Evolutionary conservation across 305 asterid species (phyloP).

Genomic region (Fraxinus albicans): DNA sequence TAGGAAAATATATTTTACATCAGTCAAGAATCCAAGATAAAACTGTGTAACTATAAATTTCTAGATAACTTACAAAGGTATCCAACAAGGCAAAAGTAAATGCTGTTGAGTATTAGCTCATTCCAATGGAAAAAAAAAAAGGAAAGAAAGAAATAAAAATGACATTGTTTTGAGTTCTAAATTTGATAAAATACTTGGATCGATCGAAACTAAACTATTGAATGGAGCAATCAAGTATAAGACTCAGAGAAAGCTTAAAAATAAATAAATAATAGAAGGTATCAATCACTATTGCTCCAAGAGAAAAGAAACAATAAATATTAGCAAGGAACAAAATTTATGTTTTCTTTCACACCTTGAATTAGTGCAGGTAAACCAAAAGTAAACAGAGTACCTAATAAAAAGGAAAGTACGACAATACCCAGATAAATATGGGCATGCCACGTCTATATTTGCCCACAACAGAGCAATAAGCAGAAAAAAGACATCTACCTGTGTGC

Average conservation of each 20-base stretch:
- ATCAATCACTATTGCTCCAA: not conserved
- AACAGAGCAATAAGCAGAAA: not conserved
- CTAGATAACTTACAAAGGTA: not conserved
- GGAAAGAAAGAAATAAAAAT: not conserved
- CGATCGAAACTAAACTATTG: not conserved
- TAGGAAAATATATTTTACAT: not conserved
- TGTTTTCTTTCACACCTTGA: not conserved
- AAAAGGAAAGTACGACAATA: not conserved
- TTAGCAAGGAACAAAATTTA: not conserved
- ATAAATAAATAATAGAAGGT: not conserved
- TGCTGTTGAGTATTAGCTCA: not conserved
- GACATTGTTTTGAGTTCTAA: not conserved
- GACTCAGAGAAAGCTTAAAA: not conserved
- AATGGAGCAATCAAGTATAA: not conserved
- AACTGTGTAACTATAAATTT: not conserved
- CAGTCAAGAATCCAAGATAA: not conserved
- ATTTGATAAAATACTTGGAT: not conserved
- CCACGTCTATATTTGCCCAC: conserved; percentile 11
- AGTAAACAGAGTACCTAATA: not conserved
- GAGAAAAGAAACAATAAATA: not conserved
- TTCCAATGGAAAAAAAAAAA: not conserved
- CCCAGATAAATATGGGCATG: not conserved
- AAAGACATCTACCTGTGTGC: conserved; percentile 67
- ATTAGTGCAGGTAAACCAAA: not conserved
- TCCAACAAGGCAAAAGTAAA: not conserved